Evolutionary conservation across 805 yeast species (phyloP).

Genomic region (Scheffersomyces coipomensis): DNA sequence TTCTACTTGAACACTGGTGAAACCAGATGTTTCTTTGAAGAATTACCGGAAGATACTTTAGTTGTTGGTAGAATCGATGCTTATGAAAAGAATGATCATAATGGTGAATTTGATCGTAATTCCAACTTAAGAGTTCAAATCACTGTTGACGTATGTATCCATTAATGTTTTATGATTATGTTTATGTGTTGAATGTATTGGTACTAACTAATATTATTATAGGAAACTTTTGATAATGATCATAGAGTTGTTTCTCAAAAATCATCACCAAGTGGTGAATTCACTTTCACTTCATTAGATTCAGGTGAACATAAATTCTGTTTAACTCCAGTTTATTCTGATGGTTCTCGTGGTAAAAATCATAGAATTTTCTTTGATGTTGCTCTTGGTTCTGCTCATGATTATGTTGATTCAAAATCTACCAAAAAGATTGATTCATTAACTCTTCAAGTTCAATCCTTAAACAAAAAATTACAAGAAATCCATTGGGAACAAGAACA

Average conservation of each 20-base stretch:
- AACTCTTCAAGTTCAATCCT: conserved; percentile 34
- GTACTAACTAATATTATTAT: conserved; percentile 7
- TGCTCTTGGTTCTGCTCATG: conserved; percentile 61
- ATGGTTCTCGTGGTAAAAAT: conserved; percentile 61
- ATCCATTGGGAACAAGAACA: conserved; percentile 44
- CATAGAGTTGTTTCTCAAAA: conserved; percentile 74
- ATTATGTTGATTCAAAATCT: conserved; percentile 60
- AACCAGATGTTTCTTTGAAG: conserved; percentile 81
- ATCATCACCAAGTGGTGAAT: conserved; percentile 59
- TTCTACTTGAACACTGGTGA: conserved; percentile 77
- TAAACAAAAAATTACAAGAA: conserved; percentile 39
- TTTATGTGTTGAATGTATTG: no score
- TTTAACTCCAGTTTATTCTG: conserved; percentile 58
- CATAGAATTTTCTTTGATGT: conserved; percentile 76
- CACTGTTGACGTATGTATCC: conserved; percentile 57
- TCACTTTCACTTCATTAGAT: conserved; percentile 79
- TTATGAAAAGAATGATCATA: conserved; percentile 52
- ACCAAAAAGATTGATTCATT: conserved; percentile 49
- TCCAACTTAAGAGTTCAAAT: conserved; percentile 60
- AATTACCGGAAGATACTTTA: conserved; percentile 71
- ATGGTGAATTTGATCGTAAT: conserved; percentile 49
- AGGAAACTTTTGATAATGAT: conserved; percentile 71
- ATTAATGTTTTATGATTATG: background rate
- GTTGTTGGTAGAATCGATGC: conserved; percentile 77
- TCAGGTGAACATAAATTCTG: conserved; percentile 86